Conservation (phyloP, 805 yeast species). For the Cyberlindnera americana region DNA sequence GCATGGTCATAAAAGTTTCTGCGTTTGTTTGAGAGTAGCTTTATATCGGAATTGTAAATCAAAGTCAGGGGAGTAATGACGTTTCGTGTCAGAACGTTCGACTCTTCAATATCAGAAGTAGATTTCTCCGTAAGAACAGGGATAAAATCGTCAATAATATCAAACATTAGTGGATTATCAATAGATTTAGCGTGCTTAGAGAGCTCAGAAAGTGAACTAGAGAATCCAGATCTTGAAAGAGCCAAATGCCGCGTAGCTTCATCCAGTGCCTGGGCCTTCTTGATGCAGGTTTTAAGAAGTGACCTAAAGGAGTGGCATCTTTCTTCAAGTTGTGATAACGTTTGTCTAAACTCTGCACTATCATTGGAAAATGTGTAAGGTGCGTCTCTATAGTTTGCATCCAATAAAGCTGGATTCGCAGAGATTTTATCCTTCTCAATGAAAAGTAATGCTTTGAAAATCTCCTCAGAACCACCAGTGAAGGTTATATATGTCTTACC, state of each 20-base stretch:
- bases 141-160: conserved; percentile 16
- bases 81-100: conserved; percentile 15
- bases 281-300: conserved; percentile 15
- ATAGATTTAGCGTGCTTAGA: conserved; percentile 7
- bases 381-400: conserved; percentile 11
- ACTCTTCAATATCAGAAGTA: conserved; percentile 19
- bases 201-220: conserved; percentile 17
- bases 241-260: conserved; percentile 21
- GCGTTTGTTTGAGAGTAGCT: conserved; percentile 12
- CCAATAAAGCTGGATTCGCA: not conserved
- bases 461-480: conserved; percentile 2
- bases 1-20: conserved; percentile 14
- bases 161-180: conserved; percentile 13
- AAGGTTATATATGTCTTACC: conserved; percentile 13
- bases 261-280: conserved; percentile 20
- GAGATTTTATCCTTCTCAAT: conserved; percentile 4
- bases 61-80: conserved; percentile 17
- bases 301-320: conserved; percentile 6
- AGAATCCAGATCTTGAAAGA: conserved; percentile 18
- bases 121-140: conserved; percentile 20
- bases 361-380: conserved; percentile 10
- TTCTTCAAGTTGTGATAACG: conserved; percentile 11
- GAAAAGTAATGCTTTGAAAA: conserved; percentile 4
- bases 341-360: conserved; percentile 11
- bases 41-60: conserved; percentile 23